These are phyloP conservation scores for Neonectria faginata DNA, from an alignment of 2,329 filamentous ascomycete species.

Conservation along the genomic window DNA sequence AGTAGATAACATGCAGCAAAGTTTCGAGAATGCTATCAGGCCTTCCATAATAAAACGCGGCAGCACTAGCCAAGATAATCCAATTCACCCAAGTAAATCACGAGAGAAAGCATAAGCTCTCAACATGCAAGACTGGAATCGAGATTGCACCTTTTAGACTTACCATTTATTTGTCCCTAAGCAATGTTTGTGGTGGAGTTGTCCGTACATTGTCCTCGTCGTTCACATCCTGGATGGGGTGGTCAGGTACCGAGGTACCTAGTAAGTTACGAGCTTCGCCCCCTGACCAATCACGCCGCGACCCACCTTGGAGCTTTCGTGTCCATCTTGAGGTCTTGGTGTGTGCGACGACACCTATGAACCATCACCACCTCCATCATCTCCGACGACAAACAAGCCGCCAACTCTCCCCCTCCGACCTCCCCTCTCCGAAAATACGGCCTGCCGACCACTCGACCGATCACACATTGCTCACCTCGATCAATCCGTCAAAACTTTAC, in stretches of 20 bases:
- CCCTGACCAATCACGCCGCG: conserved; percentile 48
- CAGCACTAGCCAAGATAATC: too few relatives aligned
- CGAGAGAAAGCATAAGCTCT: background rate
- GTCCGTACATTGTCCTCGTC: background rate
- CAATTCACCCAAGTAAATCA: background rate
- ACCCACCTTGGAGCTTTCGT: conserved; percentile 52
- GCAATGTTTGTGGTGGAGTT: background rate
- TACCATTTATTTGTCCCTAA: background rate
- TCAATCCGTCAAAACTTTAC: conserved; percentile 25
- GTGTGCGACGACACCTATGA: conserved; percentile 26
- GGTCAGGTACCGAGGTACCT: conserved; percentile 5
- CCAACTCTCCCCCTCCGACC: conserved; percentile 19
- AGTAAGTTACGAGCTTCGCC: background rate
- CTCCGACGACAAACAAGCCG: conserved; percentile 17
- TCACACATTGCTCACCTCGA: conserved; percentile 2
- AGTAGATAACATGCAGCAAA: too few relatives aligned
- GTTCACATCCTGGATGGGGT: background rate
- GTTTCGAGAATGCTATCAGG: too few relatives aligned
- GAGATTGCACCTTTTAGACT: background rate
- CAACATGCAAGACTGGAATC: background rate
- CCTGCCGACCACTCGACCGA: conserved; percentile 12
- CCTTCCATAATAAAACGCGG: too few relatives aligned
- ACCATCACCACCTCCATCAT: conserved; percentile 30
- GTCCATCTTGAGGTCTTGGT: conserved; percentile 46
- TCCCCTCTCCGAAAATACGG: conserved; percentile 19